Conservation (phyloP, 768 basidiomycete genomes). For the Phylloporus rhodoxanthus region DNA sequence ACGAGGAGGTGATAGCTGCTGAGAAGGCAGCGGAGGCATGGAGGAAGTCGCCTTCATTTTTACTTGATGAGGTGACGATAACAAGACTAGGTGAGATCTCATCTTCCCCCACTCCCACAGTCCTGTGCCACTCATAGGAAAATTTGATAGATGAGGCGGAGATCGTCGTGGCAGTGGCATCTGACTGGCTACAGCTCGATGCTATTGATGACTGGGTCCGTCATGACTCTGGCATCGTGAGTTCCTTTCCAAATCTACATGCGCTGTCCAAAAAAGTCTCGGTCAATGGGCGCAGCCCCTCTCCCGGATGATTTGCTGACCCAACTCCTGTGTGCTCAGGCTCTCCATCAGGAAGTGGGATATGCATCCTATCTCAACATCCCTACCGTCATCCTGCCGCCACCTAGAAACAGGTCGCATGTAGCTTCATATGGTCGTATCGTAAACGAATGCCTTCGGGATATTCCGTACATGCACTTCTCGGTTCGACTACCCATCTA, state of each 20-base stretch:
- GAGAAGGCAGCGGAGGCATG: slow-evolving; percentile 77
- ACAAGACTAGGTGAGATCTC: slow-evolving; percentile 60
- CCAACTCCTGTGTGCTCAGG: slow-evolving; percentile 43
- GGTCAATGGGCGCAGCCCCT: slow-evolving; percentile 17
- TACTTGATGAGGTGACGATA: slow-evolving; percentile 81
- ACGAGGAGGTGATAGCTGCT: slow-evolving; percentile 37
- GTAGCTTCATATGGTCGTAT: slow-evolving; percentile 92
- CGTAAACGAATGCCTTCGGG: slow-evolving; percentile 70
- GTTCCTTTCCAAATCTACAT: slow-evolving; percentile 31
- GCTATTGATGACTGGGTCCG: slow-evolving; percentile 89
- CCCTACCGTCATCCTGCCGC: slow-evolving; percentile 78
- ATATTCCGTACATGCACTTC: slow-evolving; percentile 66
- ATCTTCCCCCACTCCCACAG: slow-evolving; percentile 8
- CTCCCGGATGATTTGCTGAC: slow-evolving; percentile 9
- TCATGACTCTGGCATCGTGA: slow-evolving; percentile 91
- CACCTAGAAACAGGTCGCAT: slow-evolving; percentile 76
- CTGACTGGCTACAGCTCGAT: slow-evolving; percentile 95
- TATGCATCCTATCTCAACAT: slow-evolving; percentile 92
- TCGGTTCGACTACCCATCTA: slow-evolving; percentile 82
- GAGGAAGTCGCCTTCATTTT: slow-evolving; percentile 77
- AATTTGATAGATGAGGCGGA: slow-evolving; percentile 62
- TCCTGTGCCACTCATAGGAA: slow-evolving; percentile 11
- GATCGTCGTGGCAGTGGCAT: slow-evolving; percentile 66
- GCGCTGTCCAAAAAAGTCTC: slow-evolving; percentile 12
- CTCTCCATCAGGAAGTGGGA: slow-evolving; percentile 85